Base-by-base conservation (phyloP, 2,329 filamentous ascomycete species). In the Plenodomus biglobosus region DNA sequence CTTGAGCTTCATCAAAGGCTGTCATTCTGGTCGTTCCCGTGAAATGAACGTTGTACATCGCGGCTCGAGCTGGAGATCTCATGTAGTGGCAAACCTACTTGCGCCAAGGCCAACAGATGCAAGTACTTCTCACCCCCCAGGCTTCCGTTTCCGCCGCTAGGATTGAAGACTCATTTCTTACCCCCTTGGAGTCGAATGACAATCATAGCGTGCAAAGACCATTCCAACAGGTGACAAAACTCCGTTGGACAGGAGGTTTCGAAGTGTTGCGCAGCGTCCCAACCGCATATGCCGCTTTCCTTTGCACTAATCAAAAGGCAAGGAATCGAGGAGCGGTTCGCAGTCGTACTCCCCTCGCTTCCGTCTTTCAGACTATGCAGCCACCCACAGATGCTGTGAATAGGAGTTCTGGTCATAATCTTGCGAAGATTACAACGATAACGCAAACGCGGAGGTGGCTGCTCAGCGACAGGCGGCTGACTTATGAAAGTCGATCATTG, bases 101-200 rank as follows among this genome's bases (percentile, higher is more conserved):
- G 44, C 50, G 41, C 48, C 52, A 19, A 38, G 36, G 56, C 61
- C 56, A 61, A 62, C 56, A 44, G 46, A 43, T 32, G 27, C 27
- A 32, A 32, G 7, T 7, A 32, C 27, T 32, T 15, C 7, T 10
- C 8, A 32, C 8, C 27, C 27, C 3, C 15, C 27, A 3, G 27
- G 27, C 13, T 15, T 40, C 50, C 50, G 44, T 11, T 32, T 49
- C 38, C 44, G 38, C 37, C 19, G 21, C 40, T 41, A 36, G 46
- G 42, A 27, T n/a, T 27, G 13, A 38, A 19, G 32, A 40, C 32
- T 47, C 39, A 42, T 47, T 47, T 42, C 36, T 48, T 40, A 30
- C 42, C 40, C 47, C 32, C 30, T 19, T 40, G 24, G 30, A 45
- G 32, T 41, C 45, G 35, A 32, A 32, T 16, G 32, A 38, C 19